phyloP scores from a whole-genome alignment of 768 basidiomycete genomes.

The Floccularia luteovirens region DNA sequence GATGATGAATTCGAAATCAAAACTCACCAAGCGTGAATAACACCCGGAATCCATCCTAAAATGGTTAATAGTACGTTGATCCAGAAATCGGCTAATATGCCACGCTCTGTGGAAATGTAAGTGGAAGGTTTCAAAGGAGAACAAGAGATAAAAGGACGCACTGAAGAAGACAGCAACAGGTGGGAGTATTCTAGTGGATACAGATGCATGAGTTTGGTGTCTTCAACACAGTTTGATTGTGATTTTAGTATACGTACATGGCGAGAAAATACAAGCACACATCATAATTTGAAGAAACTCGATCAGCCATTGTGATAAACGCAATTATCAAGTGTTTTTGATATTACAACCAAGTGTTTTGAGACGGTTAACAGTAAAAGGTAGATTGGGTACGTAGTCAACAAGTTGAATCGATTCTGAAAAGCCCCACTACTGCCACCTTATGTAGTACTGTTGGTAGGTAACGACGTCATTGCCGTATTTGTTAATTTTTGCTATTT shows the following conservation, averaged over 20 bases:
- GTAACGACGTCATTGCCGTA: too few relatives aligned
- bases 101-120: constrained; percentile 4
- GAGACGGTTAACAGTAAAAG: too few relatives aligned
- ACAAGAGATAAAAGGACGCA: not conserved
- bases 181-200: constrained; percentile 4
- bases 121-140: not conserved
- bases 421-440: too few relatives aligned
- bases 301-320: constrained; percentile 8
- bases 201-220: not conserved
- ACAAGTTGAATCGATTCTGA: too few relatives aligned
- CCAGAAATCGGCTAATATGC: constrained; percentile 12
- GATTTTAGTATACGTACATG: constrained; percentile 10
- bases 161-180: constrained; percentile 17
- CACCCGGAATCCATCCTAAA: constrained; percentile 45
- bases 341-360: too few relatives aligned
- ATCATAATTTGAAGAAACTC: constrained; percentile 13
- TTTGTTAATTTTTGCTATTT: too few relatives aligned
- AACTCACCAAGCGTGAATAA: constrained; percentile 41
- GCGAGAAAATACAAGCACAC: constrained; percentile 17
- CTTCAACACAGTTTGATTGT: not conserved
- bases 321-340: too few relatives aligned
- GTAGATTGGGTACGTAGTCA: too few relatives aligned
- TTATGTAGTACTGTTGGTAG: too few relatives aligned
- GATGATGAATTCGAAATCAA: not conserved
- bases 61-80: constrained; percentile 21